Percentiles rank a stretch among this genome's conserved stretches.
phyloP scores from a whole-genome alignment of 768 basidiomycete genomes.

The Phylloporus sp. region DNA sequence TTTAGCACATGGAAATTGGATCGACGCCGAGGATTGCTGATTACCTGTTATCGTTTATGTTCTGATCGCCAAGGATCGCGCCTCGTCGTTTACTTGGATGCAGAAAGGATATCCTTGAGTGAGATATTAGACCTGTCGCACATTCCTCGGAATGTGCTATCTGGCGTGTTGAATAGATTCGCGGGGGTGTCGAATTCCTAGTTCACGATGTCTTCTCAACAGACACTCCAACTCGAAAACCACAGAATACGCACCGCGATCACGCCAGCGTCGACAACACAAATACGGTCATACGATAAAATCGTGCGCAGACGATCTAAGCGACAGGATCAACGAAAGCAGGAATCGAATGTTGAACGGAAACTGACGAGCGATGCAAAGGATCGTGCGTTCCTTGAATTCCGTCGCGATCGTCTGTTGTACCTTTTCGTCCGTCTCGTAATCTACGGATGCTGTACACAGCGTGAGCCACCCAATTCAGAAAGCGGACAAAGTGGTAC shows the following conservation, averaged over 20 bases:
- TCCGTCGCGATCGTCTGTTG: conserved; percentile 84
- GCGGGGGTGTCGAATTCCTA: conserved; percentile 81
- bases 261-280: conserved; percentile 77
- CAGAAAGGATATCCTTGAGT: conserved; percentile 57
- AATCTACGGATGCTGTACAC: conserved; percentile 68
- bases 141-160: conserved; percentile 81
- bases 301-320: conserved; percentile 85
- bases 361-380: conserved; percentile 79
- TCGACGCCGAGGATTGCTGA: too few relatives aligned
- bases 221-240: neutral
- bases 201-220: neutral
- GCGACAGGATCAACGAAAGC: neutral
- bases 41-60: too few relatives aligned
- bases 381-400: conserved; percentile 78
- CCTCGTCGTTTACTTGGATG: conserved; percentile 20
- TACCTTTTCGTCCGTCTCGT: conserved; percentile 86
- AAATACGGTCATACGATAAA: conserved; percentile 82
- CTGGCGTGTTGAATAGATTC: conserved; percentile 48
- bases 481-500: conserved; percentile 25
- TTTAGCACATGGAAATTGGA: too few relatives aligned
- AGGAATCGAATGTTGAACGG: neutral
- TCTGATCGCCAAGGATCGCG: too few relatives aligned
- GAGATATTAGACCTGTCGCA: conserved; percentile 78
- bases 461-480: neutral
- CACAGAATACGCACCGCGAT: conserved; percentile 50